Conservation (phyloP, 257 asterid species). For the Verbena officinalis region DNA sequence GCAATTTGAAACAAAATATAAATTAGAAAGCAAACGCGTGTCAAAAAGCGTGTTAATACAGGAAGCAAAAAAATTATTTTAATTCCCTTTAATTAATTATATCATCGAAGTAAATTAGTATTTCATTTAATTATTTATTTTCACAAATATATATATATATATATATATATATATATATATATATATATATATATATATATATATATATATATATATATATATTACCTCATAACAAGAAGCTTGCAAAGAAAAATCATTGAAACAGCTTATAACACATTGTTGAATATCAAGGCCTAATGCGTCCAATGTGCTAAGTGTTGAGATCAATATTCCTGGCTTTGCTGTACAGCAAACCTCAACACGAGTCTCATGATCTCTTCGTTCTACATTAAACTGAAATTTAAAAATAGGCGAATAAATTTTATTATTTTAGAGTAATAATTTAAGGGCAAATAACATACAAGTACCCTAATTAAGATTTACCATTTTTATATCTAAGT, state of each 20-base stretch:
- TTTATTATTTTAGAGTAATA: no score
- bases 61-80: neutral
- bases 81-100: neutral
- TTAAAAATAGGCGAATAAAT: no score
- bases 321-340: constrained; percentile 70
- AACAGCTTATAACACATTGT: constrained; percentile 86
- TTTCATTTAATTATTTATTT: neutral
- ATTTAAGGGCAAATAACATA: no score
- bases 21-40: no score
- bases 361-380: constrained; percentile 54
- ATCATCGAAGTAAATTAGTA: neutral
- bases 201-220: no score
- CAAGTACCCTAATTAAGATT: no score
- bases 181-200: no score
- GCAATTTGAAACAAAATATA: no score
- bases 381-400: constrained; percentile 75
- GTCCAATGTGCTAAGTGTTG: constrained; percentile 74
- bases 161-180: no score
- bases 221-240: constrained; percentile 87
- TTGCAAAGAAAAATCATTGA: constrained; percentile 72
- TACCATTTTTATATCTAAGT: no score
- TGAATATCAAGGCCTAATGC: constrained; percentile 79
- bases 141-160: no score
- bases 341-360: constrained; percentile 65
- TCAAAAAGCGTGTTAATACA: neutral